Percentiles rank a stretch among this genome's conserved stretches.
Evolutionary conservation across 2,329 filamentous ascomycete species (phyloP).

Genomic region (Xylaria sp.): DNA sequence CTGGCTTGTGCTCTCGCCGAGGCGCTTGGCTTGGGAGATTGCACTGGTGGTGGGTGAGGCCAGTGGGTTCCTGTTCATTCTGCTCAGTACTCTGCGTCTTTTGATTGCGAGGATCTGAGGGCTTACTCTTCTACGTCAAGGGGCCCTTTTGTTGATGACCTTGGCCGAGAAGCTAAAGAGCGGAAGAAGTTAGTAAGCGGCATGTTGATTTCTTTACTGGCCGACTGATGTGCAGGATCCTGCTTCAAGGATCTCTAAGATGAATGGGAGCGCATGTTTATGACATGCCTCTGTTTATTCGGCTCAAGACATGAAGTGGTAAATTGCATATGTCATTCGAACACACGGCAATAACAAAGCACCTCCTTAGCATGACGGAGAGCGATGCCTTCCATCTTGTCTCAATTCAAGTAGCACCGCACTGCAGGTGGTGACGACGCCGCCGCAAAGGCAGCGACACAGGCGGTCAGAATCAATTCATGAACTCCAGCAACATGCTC

Average conservation of each 20-base stretch:
- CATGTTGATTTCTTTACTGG: constrained; percentile 23
- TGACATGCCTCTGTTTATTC: background rate
- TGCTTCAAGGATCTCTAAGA: background rate
- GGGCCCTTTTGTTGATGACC: constrained; percentile 78
- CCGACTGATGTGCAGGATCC: background rate
- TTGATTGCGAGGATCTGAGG: constrained; percentile 16
- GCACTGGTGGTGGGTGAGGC: constrained; percentile 30
- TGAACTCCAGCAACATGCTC: constrained; percentile 14
- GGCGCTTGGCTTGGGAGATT: constrained; percentile 38
- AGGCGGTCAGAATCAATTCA: background rate
- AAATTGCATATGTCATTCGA: background rate
- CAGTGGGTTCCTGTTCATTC: constrained; percentile 31
- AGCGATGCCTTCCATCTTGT: background rate
- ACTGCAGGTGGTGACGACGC: background rate
- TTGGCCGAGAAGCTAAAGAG: constrained; percentile 61
- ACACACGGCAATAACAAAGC: background rate
- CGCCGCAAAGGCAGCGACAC: background rate
- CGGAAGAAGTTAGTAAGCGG: constrained; percentile 37
- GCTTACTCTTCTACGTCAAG: constrained; percentile 77
- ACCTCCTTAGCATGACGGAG: background rate
- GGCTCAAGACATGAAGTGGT: background rate
- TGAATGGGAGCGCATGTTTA: background rate
- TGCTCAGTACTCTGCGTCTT: constrained; percentile 10
- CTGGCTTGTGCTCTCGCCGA: constrained; percentile 29
- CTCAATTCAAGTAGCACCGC: background rate